Base-by-base conservation (phyloP, 2,329 filamentous ascomycete genomes). In the Arthrobotrys conoides region DNA sequence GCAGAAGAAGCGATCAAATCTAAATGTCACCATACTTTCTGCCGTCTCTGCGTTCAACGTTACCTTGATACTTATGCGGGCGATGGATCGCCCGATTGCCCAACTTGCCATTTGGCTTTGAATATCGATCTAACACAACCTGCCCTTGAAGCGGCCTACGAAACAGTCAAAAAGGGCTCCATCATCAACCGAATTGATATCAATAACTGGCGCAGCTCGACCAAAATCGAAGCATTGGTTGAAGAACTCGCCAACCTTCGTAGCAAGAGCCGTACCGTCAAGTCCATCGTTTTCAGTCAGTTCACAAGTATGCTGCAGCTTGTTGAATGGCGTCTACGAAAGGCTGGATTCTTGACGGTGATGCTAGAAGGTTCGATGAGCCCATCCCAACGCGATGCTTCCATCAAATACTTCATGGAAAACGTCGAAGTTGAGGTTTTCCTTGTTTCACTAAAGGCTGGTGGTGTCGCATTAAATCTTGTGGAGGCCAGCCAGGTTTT, bases 151-250 rank as follows among this genome's bases (percentile, higher is more conserved):
- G 94, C 97, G 84, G 93, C 97, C 80, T 92, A 95, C 84, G 88
- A 90, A 0, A 86, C 91, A 5, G 90, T 97, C 76, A 97, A 97
- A 88, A 97, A 97, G 85, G 94, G 91, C 14, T 97, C 94, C 0
- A 99, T 99, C 84, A 96, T 98, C 87, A 98, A 98, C 84, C 92
- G 96, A 70, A 98, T 99, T 86, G 93, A 95, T 85, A 97, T 98
- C 94, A 93, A 97, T 84, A 93, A 98, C 82, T 99, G 96, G 96
- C 97, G 94, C 0, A 97, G 93, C 0, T 97, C 94, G 0, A 97
- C 94, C 80, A 99, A 99, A 86, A 99, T 99, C 81, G 96, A 99
- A 86, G 91, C 97, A 84, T 89, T 99, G 5, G 92, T 98, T 9
- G 96, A 97, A 83, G 94, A 98, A 83, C 88, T 99, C 1, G 96